Percentiles rank a stretch among this genome's conserved stretches.
Evolutionary conservation across 352 stramenopile genomes (phyloP).

Genomic region (Phytophthora hybrid): DNA sequence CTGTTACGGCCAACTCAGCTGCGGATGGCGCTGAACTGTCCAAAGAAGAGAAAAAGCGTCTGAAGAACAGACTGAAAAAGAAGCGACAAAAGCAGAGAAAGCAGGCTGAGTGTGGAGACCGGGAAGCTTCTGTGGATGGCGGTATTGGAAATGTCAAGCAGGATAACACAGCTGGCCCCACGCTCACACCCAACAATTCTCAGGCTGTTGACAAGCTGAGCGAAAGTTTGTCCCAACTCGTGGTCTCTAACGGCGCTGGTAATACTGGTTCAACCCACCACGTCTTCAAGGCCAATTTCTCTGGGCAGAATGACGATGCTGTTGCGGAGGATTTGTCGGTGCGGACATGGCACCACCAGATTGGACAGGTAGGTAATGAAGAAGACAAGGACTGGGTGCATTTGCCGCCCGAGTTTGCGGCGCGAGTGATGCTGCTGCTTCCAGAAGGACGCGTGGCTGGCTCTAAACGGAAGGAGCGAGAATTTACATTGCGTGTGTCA

Average conservation of each 20-base stretch:
- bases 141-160: slow-evolving; percentile 22
- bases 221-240: slow-evolving; percentile 30
- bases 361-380: slow-evolving; percentile 31
- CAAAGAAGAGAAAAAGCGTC: slow-evolving; percentile 93
- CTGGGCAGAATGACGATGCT: slow-evolving; percentile 12
- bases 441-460: slow-evolving; percentile 62
- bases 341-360: slow-evolving; percentile 37
- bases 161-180: slow-evolving; percentile 35
- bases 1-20: slow-evolving; percentile 12
- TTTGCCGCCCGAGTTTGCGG: slow-evolving; percentile 73
- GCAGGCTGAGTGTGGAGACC: slow-evolving; percentile 28
- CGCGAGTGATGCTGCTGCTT: slow-evolving; percentile 75
- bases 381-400: slow-evolving; percentile 76
- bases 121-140: slow-evolving; percentile 16
- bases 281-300: slow-evolving; percentile 41
- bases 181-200: slow-evolving; percentile 16
- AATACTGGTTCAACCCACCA: slow-evolving; percentile 19
- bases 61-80: slow-evolving; percentile 96
- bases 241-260: slow-evolving; percentile 12
- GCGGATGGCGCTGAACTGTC: slow-evolving; percentile 44
- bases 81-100: slow-evolving; percentile 93
- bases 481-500: slow-evolving; percentile 67
- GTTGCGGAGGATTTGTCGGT: slow-evolving; percentile 1
- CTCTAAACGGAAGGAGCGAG: slow-evolving; percentile 65
- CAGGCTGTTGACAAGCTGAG: slow-evolving; percentile 27